Percentiles rank a stretch among this genome's conserved stretches.
phyloP scores from a whole-genome alignment of 768 basidiomycete species.

The Daedaleopsis nitida region DNA sequence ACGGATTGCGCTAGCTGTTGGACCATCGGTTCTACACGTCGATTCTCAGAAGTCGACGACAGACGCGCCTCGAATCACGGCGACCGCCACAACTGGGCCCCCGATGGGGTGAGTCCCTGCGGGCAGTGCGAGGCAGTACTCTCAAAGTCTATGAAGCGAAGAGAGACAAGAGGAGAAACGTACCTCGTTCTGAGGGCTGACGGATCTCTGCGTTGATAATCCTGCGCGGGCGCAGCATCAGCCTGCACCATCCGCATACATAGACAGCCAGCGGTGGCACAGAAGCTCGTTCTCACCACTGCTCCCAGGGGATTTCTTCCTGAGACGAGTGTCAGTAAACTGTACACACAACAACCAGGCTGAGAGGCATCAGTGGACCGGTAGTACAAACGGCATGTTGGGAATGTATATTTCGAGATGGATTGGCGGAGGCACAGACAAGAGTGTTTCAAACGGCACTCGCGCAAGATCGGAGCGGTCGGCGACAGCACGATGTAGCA shows the following conservation, averaged over 20 bases:
- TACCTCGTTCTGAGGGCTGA: slow-evolving; percentile 69
- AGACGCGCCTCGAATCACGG: too few relatives aligned
- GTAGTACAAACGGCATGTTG: too few relatives aligned
- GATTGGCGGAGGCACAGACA: too few relatives aligned
- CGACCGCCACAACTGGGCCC: too few relatives aligned
- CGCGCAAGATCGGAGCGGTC: too few relatives aligned
- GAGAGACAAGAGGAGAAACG: background rate
- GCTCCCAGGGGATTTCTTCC: slow-evolving; percentile 87
- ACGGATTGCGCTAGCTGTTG: too few relatives aligned
- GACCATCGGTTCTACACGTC: too few relatives aligned
- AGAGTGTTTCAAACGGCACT: too few relatives aligned
- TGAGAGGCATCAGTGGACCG: background rate
- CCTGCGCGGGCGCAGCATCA: slow-evolving; percentile 43
- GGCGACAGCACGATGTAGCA: too few relatives aligned
- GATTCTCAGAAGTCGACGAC: too few relatives aligned
- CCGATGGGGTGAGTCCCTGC: background rate
- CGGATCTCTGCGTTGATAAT: slow-evolving; percentile 78
- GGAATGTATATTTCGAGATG: background rate
- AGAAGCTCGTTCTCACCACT: slow-evolving; percentile 53
- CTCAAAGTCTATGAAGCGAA: background rate
- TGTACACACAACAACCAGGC: background rate
- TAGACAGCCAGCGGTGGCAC: slow-evolving; percentile 7
- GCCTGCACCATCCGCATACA: background rate
- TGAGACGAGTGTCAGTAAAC: slow-evolving; percentile 30
- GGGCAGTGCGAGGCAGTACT: background rate